Percentiles rank a stretch among this genome's conserved stretches.
These are phyloP conservation scores for Inga oerstediana DNA, from an alignment of 306 rosid genomes.

Conservation along the genomic window DNA sequence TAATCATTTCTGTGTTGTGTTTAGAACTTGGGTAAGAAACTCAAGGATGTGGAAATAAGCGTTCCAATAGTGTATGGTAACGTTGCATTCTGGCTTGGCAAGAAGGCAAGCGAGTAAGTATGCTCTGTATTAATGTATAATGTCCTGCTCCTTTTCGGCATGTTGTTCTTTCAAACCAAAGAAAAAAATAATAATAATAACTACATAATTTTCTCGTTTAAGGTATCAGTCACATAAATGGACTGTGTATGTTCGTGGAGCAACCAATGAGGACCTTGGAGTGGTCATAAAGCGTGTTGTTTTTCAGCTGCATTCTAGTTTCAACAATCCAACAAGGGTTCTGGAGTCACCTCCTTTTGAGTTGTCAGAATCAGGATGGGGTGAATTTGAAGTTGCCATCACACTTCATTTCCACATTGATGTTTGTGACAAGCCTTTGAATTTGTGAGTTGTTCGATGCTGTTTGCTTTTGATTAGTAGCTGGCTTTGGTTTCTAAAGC, in stretches of 20 bases:
- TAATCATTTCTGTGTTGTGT: slow-evolving; percentile 47
- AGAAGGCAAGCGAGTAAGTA: slow-evolving; percentile 88
- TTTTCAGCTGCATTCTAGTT: slow-evolving; percentile 88
- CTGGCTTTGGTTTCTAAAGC: slow-evolving; percentile 6
- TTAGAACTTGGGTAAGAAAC: slow-evolving; percentile 64
- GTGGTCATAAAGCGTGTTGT: slow-evolving; percentile 64
- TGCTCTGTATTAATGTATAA: slow-evolving; percentile 29
- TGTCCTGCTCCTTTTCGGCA: slow-evolving; percentile 29
- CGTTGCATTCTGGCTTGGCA: slow-evolving; percentile 86
- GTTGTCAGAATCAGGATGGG: slow-evolving; percentile 86
- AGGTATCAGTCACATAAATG: slow-evolving; percentile 86
- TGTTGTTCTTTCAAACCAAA: neutral
- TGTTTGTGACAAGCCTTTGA: slow-evolving; percentile 77
- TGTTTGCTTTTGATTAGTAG: slow-evolving; percentile 31
- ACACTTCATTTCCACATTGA: slow-evolving; percentile 70
- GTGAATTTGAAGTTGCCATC: slow-evolving; percentile 77
- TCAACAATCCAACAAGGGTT: slow-evolving; percentile 73
- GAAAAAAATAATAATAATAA: neutral
- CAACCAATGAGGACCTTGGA: slow-evolving; percentile 73
- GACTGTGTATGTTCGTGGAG: slow-evolving; percentile 86
- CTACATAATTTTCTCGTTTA: slow-evolving; percentile 29
- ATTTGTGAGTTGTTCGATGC: slow-evolving; percentile 55
- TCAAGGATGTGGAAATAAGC: slow-evolving; percentile 71
- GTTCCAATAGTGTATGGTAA: slow-evolving; percentile 83
- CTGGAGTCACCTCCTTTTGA: slow-evolving; percentile 82